Conservation (phyloP, 2,329 filamentous ascomycete species). For the Xylaria multiplex region DNA sequence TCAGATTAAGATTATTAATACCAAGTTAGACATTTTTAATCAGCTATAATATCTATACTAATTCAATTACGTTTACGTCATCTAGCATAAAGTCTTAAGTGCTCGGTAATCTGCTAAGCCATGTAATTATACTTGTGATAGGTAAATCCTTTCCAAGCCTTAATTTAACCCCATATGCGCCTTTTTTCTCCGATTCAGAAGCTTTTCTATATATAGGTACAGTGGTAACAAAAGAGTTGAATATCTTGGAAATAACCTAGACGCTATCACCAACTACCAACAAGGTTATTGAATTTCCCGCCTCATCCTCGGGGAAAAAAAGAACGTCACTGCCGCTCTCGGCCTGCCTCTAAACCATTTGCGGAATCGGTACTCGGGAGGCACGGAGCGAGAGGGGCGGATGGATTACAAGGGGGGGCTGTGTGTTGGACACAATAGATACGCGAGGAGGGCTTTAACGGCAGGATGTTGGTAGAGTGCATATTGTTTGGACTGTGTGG, state of each 20-base stretch:
- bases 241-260: neutral
- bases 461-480: neutral
- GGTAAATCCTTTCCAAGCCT: neutral
- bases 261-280: neutral
- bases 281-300: neutral
- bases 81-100: neutral
- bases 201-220: neutral
- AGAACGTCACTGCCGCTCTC: slow-evolving; percentile 26
- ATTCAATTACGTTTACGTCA: neutral
- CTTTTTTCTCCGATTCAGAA: neutral
- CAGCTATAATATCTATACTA: neutral
- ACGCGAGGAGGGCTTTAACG: neutral
- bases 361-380: neutral
- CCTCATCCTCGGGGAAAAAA: slow-evolving; percentile 16
- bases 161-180: neutral
- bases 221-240: neutral
- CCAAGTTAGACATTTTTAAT: neutral
- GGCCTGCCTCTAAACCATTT: slow-evolving; percentile 5
- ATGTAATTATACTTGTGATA: neutral
- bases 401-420: neutral
- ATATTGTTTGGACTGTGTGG: neutral
- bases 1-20: neutral
- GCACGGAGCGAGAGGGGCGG: neutral
- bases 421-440: neutral
- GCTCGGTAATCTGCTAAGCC: neutral